A percentile compares a stretch with the other conserved stretches of the same genome.
Evolutionary conservation across 768 basidiomycete genomes (phyloP).

Genomic region (Macrocybe gigantea): DNA sequence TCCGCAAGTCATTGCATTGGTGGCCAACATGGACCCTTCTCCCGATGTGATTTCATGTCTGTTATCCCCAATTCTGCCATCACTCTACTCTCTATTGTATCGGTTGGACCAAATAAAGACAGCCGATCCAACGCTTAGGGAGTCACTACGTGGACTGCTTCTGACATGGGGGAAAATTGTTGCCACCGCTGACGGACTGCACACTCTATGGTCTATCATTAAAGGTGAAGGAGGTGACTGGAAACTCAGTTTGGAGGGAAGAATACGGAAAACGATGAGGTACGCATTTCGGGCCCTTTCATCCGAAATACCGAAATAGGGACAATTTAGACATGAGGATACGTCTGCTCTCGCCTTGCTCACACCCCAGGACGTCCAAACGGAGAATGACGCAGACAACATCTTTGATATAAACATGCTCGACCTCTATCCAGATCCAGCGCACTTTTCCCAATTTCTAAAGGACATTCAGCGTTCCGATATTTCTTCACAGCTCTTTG

Average conservation of each 20-base stretch:
- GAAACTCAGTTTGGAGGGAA: slow-evolving; percentile 51
- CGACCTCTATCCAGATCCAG: slow-evolving; percentile 71
- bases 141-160: slow-evolving; percentile 54
- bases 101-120: slow-evolving; percentile 49
- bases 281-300: slow-evolving; percentile 23
- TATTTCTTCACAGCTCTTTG: slow-evolving; percentile 67
- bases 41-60: slow-evolving; percentile 57
- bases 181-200: slow-evolving; percentile 41
- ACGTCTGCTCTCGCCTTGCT: slow-evolving; percentile 33
- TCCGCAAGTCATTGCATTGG: slow-evolving; percentile 45
- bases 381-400: slow-evolving; percentile 34
- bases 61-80: slow-evolving; percentile 61
- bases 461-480: slow-evolving; percentile 63
- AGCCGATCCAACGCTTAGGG: slow-evolving; percentile 59
- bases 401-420: slow-evolving; percentile 53
- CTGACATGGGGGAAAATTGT: slow-evolving; percentile 74
- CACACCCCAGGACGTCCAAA: slow-evolving; percentile 43
- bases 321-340: slow-evolving; percentile 16
- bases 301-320: slow-evolving; percentile 1
- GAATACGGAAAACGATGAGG: slow-evolving; percentile 36
- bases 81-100: slow-evolving; percentile 59
- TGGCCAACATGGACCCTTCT: slow-evolving; percentile 77
- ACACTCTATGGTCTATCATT: slow-evolving; percentile 56
- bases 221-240: slow-evolving; percentile 44
- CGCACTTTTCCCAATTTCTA: slow-evolving; percentile 60